phyloP scores from a whole-genome alignment of 169 alveolate genomes.

The Eimeria tenella region DNA sequence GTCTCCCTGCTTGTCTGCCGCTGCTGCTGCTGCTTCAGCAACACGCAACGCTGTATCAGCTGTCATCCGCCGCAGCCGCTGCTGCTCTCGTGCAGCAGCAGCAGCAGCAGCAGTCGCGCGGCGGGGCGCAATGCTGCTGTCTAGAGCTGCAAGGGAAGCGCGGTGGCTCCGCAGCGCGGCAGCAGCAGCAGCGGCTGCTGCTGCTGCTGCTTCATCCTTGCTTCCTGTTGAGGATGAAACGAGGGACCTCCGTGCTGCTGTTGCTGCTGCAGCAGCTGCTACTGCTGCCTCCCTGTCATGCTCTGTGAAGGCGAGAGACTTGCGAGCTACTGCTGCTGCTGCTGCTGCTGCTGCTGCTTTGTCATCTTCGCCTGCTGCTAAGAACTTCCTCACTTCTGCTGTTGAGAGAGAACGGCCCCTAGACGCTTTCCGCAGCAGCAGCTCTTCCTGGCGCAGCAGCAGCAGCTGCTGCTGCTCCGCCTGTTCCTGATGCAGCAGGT shows the following conservation, averaged over 20 bases:
- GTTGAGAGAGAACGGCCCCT: not conserved
- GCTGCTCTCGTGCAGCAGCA: not conserved
- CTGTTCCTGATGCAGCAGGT: conserved; percentile 29
- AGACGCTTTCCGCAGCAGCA: not conserved
- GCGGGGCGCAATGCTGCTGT: not conserved
- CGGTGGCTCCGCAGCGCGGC: conserved; percentile 20
- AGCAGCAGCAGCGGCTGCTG: conserved; percentile 18
- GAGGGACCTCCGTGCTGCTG: conserved; percentile 8
- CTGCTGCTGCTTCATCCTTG: conserved; percentile 6
- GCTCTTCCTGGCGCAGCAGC: conserved; percentile 48
- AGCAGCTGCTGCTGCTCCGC: conserved; percentile 24
- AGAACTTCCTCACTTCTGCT: not conserved
- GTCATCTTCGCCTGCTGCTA: not conserved
- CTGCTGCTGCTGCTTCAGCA: not conserved
- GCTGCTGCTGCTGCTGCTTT: conserved; percentile 31
- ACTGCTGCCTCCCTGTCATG: conserved; percentile 30
- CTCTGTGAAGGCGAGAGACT: not conserved
- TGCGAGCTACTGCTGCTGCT: conserved; percentile 6
- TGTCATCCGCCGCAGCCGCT: not conserved
- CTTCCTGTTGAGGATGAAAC: not conserved
- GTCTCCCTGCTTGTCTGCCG: not conserved
- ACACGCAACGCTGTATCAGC: not conserved
- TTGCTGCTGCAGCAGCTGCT: conserved; percentile 24
- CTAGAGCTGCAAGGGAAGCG: not conserved
- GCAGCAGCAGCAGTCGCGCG: not conserved